phyloP scores from a whole-genome alignment of 208 protist genomes.

The Trypanosoma platydactyli region DNA sequence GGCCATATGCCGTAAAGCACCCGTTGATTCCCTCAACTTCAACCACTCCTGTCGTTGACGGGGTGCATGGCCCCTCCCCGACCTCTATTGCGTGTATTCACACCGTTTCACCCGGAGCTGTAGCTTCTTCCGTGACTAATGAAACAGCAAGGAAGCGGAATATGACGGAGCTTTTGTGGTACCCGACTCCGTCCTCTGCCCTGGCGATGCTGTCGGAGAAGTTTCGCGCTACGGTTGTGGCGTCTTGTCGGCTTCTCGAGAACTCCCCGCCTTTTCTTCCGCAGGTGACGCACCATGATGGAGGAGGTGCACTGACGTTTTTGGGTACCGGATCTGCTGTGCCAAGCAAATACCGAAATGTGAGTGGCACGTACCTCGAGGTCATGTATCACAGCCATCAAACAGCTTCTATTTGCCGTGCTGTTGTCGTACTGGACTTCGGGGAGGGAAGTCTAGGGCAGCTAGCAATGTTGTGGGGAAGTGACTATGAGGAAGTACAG shows the following conservation, averaged over 20 bases:
- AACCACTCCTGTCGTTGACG: not conserved
- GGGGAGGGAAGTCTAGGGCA: conserved; percentile 82
- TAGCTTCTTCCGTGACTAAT: not conserved
- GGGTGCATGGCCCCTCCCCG: not conserved
- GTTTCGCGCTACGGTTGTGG: conserved; percentile 9
- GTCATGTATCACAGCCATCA: conserved; percentile 24
- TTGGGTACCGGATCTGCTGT: conserved; percentile 86
- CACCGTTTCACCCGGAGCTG: too few species aligned
- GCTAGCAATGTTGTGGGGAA: conserved; percentile 42
- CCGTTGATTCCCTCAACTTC: conserved; percentile 16
- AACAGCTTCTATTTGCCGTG: conserved; percentile 16
- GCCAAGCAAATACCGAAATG: conserved; percentile 90
- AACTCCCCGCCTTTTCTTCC: too few species aligned
- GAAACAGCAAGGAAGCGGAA: conserved; percentile 8
- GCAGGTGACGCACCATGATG: conserved; percentile 8
- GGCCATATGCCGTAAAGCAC: conserved; percentile 29
- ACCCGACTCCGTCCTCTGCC: conserved; percentile 40
- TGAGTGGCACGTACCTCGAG: conserved; percentile 75
- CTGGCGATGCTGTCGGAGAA: conserved; percentile 34
- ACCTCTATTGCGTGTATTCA: not conserved
- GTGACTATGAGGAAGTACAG: conserved; percentile 26
- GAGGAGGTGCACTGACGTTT: conserved; percentile 70
- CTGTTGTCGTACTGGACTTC: conserved; percentile 79
- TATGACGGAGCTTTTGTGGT: conserved; percentile 37
- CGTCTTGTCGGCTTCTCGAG: not conserved